Percentiles rank a stretch among this genome's conserved stretches.
These are phyloP conservation scores for Colletotrichum higginsianum DNA, from an alignment of 2,329 filamentous ascomycete genomes.

Conservation along the genomic window DNA sequence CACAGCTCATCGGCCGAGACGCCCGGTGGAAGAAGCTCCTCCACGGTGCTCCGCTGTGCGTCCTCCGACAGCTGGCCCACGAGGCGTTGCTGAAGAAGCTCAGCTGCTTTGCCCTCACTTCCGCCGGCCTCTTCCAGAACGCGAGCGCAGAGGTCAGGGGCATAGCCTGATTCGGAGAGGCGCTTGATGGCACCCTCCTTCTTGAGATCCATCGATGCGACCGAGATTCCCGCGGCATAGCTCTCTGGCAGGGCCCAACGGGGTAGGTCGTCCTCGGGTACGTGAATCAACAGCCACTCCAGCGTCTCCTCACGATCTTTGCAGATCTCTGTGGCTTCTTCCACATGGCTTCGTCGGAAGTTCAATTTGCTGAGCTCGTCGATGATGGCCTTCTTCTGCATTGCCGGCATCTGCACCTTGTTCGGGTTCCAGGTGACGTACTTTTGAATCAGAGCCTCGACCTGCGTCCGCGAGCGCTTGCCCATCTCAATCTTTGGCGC, in stretches of 20 bases:
- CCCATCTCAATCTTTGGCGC: conserved; percentile 96
- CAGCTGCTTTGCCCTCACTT: conserved; percentile 84
- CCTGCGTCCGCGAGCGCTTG: conserved; percentile 80
- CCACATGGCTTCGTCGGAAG: conserved; percentile 89
- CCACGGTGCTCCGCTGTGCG: conserved; percentile 34
- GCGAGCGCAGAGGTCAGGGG: conserved; percentile 85
- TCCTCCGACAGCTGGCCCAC: conserved; percentile 34
- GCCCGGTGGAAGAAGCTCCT: conserved; percentile 38
- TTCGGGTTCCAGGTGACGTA: conserved; percentile 92
- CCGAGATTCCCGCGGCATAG: conserved; percentile 90
- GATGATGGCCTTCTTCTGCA: conserved; percentile 73
- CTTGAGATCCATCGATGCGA: conserved; percentile 86
- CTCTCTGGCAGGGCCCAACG: conserved; percentile 92
- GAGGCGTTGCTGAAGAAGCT: conserved; percentile 76
- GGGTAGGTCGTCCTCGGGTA: conserved; percentile 97
- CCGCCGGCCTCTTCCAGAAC: conserved; percentile 78
- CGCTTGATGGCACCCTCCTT: conserved; percentile 87
- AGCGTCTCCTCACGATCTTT: conserved; percentile 93
- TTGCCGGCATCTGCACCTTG: conserved; percentile 73
- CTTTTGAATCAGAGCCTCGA: conserved; percentile 84
- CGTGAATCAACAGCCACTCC: conserved; percentile 96
- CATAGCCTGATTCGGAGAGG: conserved; percentile 86
- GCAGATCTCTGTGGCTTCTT: conserved; percentile 89
- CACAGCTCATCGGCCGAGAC: conserved; percentile 75
- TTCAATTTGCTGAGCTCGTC: conserved; percentile 83